Conservation (phyloP, 768 basidiomycete genomes). For the Lentinula aciculospora region DNA sequence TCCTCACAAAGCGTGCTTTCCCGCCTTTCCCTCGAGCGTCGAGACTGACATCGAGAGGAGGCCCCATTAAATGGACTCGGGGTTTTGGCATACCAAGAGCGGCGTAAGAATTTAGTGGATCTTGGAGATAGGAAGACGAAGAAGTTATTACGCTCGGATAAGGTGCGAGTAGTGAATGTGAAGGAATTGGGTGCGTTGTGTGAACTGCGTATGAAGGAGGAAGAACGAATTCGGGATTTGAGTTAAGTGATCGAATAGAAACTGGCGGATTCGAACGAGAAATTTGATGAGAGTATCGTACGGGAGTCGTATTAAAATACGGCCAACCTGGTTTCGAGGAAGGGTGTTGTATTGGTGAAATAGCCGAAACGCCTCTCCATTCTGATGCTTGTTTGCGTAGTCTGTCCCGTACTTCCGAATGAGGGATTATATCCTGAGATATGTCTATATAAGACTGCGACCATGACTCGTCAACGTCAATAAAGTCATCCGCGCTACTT, state of each 20-base stretch:
- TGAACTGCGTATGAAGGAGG: conserved; percentile 64
- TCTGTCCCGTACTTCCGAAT: conserved; percentile 37
- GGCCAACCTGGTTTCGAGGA: not conserved
- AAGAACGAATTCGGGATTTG: conserved; percentile 2
- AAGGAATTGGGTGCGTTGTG: conserved; percentile 51
- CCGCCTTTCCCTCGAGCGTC: conserved; percentile 71
- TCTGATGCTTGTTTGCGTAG: conserved; percentile 54
- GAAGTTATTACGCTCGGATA: conserved; percentile 62
- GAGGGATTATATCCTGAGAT: conserved; percentile 36
- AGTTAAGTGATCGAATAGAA: conserved; percentile 15
- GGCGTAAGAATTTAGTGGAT: conserved; percentile 85
- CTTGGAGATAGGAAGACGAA: conserved; percentile 61
- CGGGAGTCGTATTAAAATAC: not conserved
- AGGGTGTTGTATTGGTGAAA: conserved; percentile 17
- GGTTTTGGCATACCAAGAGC: conserved; percentile 80
- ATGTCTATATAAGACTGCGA: conserved; percentile 41
- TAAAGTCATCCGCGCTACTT: conserved; percentile 12
- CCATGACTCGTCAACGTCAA: conserved; percentile 45
- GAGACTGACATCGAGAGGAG: conserved; percentile 72
- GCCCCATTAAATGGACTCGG: conserved; percentile 73
- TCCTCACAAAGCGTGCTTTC: conserved; percentile 55
- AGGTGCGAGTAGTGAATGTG: conserved; percentile 54
- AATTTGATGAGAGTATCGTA: not conserved
- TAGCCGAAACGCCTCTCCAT: conserved; percentile 68
- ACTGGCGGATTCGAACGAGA: conserved; percentile 11